phyloP scores from a whole-genome alignment of 2,329 filamentous ascomycete genomes.

The Monosporascus sp. region DNA sequence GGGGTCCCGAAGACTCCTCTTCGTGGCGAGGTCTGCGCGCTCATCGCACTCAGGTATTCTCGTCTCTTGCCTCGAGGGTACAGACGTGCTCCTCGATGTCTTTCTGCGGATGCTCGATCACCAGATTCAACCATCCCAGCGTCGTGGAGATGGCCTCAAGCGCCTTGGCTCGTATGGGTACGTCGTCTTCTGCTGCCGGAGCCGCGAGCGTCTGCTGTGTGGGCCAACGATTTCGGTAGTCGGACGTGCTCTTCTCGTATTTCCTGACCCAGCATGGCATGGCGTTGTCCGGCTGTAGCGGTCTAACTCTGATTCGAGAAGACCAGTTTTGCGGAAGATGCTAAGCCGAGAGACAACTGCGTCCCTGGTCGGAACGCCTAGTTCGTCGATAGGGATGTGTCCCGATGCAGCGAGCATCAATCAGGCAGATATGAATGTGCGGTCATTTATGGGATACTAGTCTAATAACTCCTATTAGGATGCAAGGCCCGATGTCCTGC shows the following conservation, averaged over 20 bases:
- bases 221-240: constrained; percentile 25
- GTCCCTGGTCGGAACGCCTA: too few species aligned
- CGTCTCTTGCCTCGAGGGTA: constrained; percentile 11
- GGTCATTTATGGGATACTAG: too few species aligned
- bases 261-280: constrained; percentile 1
- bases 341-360: too few species aligned
- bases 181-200: background rate
- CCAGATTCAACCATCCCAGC: constrained; percentile 16
- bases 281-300: too few species aligned
- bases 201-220: constrained; percentile 18
- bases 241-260: constrained; percentile 8
- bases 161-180: constrained; percentile 11
- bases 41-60: constrained; percentile 5
- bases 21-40: background rate
- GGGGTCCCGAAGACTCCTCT: background rate
- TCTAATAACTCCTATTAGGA: too few species aligned
- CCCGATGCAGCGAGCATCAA: too few species aligned
- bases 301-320: too few species aligned
- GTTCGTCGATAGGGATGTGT: too few species aligned
- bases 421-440: too few species aligned
- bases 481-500: too few species aligned
- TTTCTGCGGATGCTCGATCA: constrained; percentile 19
- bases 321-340: too few species aligned
- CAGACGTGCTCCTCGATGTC: constrained; percentile 15
- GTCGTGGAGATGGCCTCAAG: constrained; percentile 14